Conservation (phyloP, 371 early-diverging fungal genomes). For the Syncephalastrum monosporum region DNA sequence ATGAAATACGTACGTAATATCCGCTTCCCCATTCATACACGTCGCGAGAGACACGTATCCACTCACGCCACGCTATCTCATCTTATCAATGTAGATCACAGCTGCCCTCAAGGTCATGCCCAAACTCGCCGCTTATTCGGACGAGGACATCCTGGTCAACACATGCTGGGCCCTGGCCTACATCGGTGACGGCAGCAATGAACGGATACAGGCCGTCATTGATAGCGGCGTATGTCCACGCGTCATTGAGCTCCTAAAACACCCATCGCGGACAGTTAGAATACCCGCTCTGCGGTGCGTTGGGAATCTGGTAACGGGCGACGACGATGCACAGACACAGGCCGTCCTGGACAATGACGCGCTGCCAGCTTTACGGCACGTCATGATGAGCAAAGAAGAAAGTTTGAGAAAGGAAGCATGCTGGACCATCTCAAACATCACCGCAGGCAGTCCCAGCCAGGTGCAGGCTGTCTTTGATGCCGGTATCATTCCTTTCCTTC, state of each 20-base stretch:
- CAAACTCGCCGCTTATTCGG: slow-evolving; percentile 82
- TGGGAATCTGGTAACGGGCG: slow-evolving; percentile 99
- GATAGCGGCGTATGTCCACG: slow-evolving; percentile 89
- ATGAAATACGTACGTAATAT: slow-evolving; percentile 71
- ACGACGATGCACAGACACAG: slow-evolving; percentile 94
- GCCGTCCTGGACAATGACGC: slow-evolving; percentile 89
- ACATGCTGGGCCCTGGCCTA: slow-evolving; percentile 99
- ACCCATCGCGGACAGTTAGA: slow-evolving; percentile 82
- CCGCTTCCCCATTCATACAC: too few species aligned
- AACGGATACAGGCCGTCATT: slow-evolving; percentile 95
- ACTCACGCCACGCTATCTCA: not conserved
- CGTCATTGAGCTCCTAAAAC: slow-evolving; percentile 88
- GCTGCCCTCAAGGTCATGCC: slow-evolving; percentile 87
- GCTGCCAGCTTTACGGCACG: slow-evolving; percentile 71
- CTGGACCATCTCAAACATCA: slow-evolving; percentile 99
- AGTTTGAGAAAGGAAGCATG: slow-evolving; percentile 98
- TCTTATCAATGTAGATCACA: slow-evolving; percentile 54
- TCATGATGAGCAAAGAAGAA: slow-evolving; percentile 89
- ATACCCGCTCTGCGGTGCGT: slow-evolving; percentile 98
- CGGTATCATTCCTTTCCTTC: slow-evolving; percentile 88
- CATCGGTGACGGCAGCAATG: slow-evolving; percentile 93
- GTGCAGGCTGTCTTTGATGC: slow-evolving; percentile 95
- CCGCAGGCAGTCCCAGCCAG: slow-evolving; percentile 94
- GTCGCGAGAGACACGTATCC: not conserved
- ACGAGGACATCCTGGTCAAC: slow-evolving; percentile 96